Percentiles rank a stretch among this genome's conserved stretches.
Conservation (phyloP, 768 basidiomycete genomes). For the Russula vinacea region DNA sequence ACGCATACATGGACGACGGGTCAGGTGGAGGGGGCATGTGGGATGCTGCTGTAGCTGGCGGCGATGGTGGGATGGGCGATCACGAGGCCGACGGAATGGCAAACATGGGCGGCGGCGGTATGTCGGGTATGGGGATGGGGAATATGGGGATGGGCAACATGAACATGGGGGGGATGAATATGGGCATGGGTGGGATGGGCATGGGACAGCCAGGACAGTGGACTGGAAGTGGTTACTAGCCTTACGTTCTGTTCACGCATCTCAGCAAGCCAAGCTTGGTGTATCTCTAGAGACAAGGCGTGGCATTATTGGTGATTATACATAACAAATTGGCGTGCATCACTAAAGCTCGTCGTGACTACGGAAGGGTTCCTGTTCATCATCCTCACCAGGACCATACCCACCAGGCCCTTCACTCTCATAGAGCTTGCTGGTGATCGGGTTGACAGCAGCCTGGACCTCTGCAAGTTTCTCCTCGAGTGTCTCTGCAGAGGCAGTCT, state of each 20-base stretch:
- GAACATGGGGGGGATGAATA: constrained; percentile 26
- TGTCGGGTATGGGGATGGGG: constrained; percentile 28
- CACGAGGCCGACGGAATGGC: constrained; percentile 32
- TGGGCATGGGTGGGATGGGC: constrained; percentile 23
- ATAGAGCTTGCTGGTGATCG: constrained; percentile 49
- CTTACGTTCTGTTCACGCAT: neutral
- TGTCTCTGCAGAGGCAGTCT: constrained; percentile 76
- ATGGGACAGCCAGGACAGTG: constrained; percentile 30
- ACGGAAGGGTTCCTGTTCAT: constrained; percentile 41
- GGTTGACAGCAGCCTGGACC: constrained; percentile 41
- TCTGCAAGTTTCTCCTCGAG: constrained; percentile 79
- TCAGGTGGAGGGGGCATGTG: constrained; percentile 36
- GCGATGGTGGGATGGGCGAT: constrained; percentile 37
- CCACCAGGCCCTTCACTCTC: constrained; percentile 31
- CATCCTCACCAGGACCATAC: constrained; percentile 34
- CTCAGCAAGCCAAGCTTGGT: constrained; percentile 6
- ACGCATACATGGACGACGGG: constrained; percentile 33
- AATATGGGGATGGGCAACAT: constrained; percentile 32
- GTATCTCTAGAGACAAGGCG: constrained; percentile 9
- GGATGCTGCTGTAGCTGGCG: constrained; percentile 32
- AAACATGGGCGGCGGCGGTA: constrained; percentile 21
- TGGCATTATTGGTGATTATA: constrained; percentile 23
- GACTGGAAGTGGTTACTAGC: constrained; percentile 20
- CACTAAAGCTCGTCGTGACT: constrained; percentile 47
- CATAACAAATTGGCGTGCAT: constrained; percentile 9